These are phyloP conservation scores for Microsporum canis DNA, from an alignment of 2,329 filamentous ascomycete species.

Conservation along the genomic window DNA sequence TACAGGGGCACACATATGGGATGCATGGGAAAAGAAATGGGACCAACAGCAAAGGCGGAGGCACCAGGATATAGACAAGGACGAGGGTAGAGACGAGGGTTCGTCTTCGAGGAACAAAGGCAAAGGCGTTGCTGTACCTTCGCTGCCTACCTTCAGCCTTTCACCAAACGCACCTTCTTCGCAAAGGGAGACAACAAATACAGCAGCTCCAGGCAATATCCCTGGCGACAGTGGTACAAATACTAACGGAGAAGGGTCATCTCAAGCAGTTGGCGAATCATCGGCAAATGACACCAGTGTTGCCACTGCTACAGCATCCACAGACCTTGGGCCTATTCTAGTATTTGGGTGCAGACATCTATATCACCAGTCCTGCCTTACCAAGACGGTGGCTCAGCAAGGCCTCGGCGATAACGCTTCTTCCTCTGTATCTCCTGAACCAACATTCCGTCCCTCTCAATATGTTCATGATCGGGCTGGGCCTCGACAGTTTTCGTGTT, in stretches of 20 bases:
- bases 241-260: conserved; percentile 5
- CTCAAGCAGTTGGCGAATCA: neutral
- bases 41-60: conserved; percentile 24
- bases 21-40: conserved; percentile 61
- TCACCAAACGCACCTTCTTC: neutral
- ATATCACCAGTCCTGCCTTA: conserved; percentile 37
- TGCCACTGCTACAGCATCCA: conserved; percentile 5
- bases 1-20: conserved; percentile 63
- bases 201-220: conserved; percentile 6
- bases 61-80: conserved; percentile 19
- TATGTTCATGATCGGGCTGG: conserved; percentile 6
- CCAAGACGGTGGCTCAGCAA: conserved; percentile 12
- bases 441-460: neutral
- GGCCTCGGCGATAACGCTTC: neutral
- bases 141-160: neutral
- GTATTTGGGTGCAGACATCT: conserved; percentile 41
- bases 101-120: conserved; percentile 26
- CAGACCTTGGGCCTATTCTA: conserved; percentile 25
- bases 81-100: conserved; percentile 7
- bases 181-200: conserved; percentile 6
- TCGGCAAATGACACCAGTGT: neutral
- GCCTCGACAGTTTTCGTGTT: conserved; percentile 27
- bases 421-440: neutral
- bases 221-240: neutral
- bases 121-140: conserved; percentile 25